A percentile compares a stretch with the other conserved stretches of the same genome.
These are phyloP conservation scores for Alloteropsis angusta DNA, from an alignment of 202 grass and related monocot species.

Conservation along the genomic window DNA sequence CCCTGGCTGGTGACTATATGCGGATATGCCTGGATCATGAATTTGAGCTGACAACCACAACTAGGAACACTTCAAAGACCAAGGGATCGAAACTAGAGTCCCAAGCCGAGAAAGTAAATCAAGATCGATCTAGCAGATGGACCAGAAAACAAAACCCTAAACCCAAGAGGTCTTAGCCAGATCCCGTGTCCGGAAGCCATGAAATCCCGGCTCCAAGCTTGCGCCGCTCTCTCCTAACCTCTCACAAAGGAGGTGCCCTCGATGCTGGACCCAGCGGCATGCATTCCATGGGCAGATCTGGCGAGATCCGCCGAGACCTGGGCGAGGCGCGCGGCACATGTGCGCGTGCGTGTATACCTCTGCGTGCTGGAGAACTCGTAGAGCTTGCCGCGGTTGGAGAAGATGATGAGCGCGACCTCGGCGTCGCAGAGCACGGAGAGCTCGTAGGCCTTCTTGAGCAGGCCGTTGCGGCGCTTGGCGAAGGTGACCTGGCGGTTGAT, in stretches of 20 bases:
- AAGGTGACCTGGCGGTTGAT: conserved; percentile 48
- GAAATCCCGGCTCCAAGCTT: neutral
- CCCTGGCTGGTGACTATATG: neutral
- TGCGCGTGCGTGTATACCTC: conserved; percentile 11
- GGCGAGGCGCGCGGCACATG: no score
- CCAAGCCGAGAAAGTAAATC: neutral
- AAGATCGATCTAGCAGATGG: neutral
- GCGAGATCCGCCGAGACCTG: neutral
- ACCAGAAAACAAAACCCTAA: conserved; percentile 18
- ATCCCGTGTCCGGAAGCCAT: neutral
- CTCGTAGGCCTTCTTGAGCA: conserved; percentile 54
- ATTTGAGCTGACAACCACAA: neutral
- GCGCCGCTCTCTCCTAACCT: neutral
- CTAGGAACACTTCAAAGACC: neutral
- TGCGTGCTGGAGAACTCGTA: conserved; percentile 53
- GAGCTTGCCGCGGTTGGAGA: conserved; percentile 51
- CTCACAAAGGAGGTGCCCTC: neutral
- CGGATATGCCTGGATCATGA: neutral
- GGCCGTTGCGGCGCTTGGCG: conserved; percentile 42
- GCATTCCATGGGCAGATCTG: conserved; percentile 18
- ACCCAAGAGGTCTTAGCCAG: neutral
- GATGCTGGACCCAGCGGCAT: neutral
- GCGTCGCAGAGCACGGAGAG: conserved; percentile 51
- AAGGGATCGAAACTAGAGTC: neutral
- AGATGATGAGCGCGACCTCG: conserved; percentile 55